Evolutionary conservation across 1,284 basidiomycete species (phyloP).

Genomic region (Chalciporus piperatoides): DNA sequence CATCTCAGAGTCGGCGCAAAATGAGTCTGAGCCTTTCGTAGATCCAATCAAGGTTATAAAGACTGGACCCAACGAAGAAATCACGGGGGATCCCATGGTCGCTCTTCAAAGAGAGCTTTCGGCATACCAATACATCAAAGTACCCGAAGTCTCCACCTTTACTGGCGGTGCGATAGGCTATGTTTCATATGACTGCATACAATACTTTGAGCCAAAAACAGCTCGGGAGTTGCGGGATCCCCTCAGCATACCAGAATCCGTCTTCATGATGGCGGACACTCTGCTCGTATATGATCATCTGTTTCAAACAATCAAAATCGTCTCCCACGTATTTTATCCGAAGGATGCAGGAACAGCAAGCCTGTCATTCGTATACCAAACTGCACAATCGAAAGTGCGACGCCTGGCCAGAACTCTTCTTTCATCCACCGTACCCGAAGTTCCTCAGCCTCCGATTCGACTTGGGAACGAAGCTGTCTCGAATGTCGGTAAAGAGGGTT

Average conservation of each 20-base stretch:
- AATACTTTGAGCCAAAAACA: constrained; percentile 96
- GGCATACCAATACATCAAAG: constrained; percentile 85
- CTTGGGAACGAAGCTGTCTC: constrained; percentile 74
- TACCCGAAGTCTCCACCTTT: constrained; percentile 91
- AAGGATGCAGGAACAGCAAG: constrained; percentile 58
- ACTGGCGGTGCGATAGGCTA: constrained; percentile 98
- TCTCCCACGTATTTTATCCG: constrained; percentile 91
- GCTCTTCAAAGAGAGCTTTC: constrained; percentile 85
- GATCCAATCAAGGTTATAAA: constrained; percentile 93
- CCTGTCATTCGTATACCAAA: constrained; percentile 77
- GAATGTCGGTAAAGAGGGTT: constrained; percentile 93
- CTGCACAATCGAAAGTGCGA: constrained; percentile 76
- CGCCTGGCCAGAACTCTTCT: constrained; percentile 68
- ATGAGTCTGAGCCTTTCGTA: constrained; percentile 29
- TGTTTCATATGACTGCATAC: constrained; percentile 94
- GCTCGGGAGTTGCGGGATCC: constrained; percentile 68
- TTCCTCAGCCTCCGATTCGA: constrained; percentile 63
- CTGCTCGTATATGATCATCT: constrained; percentile 97
- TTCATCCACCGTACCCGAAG: constrained; percentile 58
- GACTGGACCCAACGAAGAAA: constrained; percentile 81
- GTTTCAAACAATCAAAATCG: constrained; percentile 91
- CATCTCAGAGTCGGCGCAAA: not conserved
- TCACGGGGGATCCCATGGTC: constrained; percentile 83
- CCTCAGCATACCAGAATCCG: constrained; percentile 86
- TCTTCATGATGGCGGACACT: constrained; percentile 96